Conservation (phyloP, 257 asterid genomes). For the Penstemon davidsonii region DNA sequence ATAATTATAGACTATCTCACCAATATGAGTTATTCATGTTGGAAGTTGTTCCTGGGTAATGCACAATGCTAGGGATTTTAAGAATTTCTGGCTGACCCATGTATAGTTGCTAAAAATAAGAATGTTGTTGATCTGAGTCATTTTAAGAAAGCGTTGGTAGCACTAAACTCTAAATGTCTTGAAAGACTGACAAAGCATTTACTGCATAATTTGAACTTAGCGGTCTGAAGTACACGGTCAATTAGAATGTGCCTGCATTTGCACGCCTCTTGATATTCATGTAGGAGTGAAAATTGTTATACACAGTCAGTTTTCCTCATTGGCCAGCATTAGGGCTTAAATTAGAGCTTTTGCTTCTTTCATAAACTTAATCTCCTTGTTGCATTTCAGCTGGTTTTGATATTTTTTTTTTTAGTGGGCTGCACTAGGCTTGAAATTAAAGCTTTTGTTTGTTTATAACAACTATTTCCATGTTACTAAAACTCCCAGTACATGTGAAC, state of each 20-base stretch:
- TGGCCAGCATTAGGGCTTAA: background rate
- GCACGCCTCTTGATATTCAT: background rate
- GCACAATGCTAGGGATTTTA: background rate
- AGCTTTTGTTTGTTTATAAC: too few relatives aligned
- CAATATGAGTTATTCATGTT: background rate
- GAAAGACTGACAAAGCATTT: too few relatives aligned
- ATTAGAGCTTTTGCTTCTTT: background rate
- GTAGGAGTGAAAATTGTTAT: background rate
- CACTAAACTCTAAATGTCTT: too few relatives aligned
- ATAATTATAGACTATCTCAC: background rate
- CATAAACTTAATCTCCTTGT: background rate
- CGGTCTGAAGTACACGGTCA: too few relatives aligned
- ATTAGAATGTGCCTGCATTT: background rate
- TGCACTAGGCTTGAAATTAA: too few relatives aligned
- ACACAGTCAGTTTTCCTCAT: background rate
- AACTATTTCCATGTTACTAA: background rate
- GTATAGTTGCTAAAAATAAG: too few relatives aligned
- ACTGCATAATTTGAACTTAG: too few relatives aligned
- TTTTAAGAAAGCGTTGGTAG: too few relatives aligned
- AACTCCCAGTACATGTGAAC: background rate
- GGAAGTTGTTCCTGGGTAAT: background rate
- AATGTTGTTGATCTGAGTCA: too few relatives aligned
- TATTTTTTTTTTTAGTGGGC: too few relatives aligned
- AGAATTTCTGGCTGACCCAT: too few relatives aligned
- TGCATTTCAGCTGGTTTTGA: background rate